Conservation (phyloP, 2,329 filamentous ascomycete genomes). For the Colletotrichum australisinense region DNA sequence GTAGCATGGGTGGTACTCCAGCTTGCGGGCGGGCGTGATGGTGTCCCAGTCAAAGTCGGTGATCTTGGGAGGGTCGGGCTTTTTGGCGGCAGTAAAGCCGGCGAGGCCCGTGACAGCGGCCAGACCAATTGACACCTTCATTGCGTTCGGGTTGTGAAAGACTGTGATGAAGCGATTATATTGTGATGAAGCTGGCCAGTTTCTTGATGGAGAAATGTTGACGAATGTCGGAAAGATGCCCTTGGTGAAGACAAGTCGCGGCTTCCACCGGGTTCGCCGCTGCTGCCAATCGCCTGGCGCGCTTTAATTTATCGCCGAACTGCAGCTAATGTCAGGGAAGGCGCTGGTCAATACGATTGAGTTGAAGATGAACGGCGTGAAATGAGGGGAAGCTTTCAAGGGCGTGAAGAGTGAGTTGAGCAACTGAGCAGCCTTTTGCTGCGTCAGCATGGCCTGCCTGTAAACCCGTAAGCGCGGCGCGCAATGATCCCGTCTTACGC, state of each 20-base stretch:
- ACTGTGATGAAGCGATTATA: background rate
- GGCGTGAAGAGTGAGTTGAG: background rate
- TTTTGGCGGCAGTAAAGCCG: background rate
- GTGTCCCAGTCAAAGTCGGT: conserved; percentile 49
- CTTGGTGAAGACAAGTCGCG: too few species aligned
- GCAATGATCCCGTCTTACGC: background rate
- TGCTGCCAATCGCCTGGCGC: background rate
- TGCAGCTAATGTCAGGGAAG: background rate
- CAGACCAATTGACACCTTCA: background rate
- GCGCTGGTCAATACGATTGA: background rate
- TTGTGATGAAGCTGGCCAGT: background rate
- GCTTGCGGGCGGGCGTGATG: conserved; percentile 47
- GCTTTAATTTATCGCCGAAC: background rate
- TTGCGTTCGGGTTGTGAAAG: background rate
- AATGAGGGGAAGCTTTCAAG: background rate
- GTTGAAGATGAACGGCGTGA: background rate
- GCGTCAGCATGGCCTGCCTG: conserved; percentile 20
- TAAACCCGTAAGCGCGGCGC: background rate
- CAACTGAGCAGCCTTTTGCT: background rate
- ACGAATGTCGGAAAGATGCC: background rate
- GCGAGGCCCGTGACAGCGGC: conserved; percentile 1
- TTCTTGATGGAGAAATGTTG: background rate
- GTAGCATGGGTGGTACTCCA: conserved; percentile 56
- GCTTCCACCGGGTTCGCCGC: background rate
- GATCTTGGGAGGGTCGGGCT: background rate